A percentile compares a stretch with the other conserved stretches of the same genome.
Evolutionary conservation across 768 basidiomycete genomes (phyloP).

Genomic region (Pleurotus salmoneostramineus): DNA sequence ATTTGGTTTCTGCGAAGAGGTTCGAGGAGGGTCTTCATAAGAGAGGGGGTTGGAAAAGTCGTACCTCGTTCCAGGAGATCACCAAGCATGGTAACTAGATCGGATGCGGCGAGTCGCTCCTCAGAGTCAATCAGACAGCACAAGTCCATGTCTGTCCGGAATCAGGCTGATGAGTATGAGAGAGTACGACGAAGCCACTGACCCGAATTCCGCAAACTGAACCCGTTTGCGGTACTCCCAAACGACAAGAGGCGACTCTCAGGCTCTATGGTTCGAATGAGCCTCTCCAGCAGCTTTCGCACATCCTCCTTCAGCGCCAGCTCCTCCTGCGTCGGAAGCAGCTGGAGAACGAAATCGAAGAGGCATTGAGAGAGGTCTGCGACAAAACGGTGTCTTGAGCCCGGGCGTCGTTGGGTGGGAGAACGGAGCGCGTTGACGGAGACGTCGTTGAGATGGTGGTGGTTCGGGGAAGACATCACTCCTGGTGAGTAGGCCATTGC

Average conservation of each 20-base stretch:
- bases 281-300: conserved; percentile 87
- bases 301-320: conserved; percentile 95
- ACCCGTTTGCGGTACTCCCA: conserved; percentile 95
- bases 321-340: conserved; percentile 87
- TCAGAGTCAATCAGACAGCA: conserved; percentile 93
- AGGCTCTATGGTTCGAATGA: conserved; percentile 94
- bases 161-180: conserved; percentile 6
- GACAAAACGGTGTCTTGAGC: conserved; percentile 61
- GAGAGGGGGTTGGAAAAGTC: conserved; percentile 20
- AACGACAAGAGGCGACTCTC: conserved; percentile 89
- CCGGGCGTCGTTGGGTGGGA: conserved; percentile 35
- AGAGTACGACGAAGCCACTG: conserved; percentile 12
- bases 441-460: conserved; percentile 21
- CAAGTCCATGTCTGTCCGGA: conserved; percentile 86
- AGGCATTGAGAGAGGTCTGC: conserved; percentile 85
- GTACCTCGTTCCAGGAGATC: conserved; percentile 90
- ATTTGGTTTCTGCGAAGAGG: conserved; percentile 75
- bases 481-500: conserved; percentile 39
- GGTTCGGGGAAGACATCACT: conserved; percentile 19
- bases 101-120: conserved; percentile 72
- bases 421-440: conserved; percentile 17
- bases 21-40: conserved; percentile 2
- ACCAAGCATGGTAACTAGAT: conserved; percentile 92
- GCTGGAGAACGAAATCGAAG: conserved; percentile 91
- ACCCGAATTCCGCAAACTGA: conserved; percentile 96